These are phyloP conservation scores for Dioszegia aurantiaca DNA, from an alignment of 768 basidiomycete species.

Conservation along the genomic window DNA sequence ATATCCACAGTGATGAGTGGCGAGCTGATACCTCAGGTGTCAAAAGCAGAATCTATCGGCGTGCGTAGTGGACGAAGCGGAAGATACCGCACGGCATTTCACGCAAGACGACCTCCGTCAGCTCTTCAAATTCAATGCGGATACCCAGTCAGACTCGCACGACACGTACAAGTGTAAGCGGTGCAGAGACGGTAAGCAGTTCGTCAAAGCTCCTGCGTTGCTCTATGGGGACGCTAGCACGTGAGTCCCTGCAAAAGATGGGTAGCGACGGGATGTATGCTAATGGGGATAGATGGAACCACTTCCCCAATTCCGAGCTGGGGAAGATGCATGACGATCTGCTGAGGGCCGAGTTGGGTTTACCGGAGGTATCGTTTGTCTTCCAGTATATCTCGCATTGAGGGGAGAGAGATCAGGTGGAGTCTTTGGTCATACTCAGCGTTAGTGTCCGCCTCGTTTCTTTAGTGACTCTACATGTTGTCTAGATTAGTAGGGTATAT, in stretches of 20 bases:
- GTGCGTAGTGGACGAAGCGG: conserved; percentile 96
- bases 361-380: conserved; percentile 83
- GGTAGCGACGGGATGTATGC: neutral
- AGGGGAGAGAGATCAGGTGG: neutral
- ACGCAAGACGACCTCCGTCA: conserved; percentile 82
- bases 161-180: conserved; percentile 80
- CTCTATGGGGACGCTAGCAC: conserved; percentile 97
- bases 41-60: conserved; percentile 95
- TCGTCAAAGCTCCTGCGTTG: conserved; percentile 75
- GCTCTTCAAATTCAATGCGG: conserved; percentile 84
- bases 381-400: conserved; percentile 70
- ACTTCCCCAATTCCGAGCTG: conserved; percentile 84
- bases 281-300: conserved; percentile 76
- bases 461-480: too few species aligned
- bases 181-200: conserved; percentile 80
- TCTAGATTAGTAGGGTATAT: too few species aligned
- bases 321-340: conserved; percentile 93
- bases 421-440: neutral
- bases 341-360: conserved; percentile 79
- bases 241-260: conserved; percentile 69
- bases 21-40: conserved; percentile 31
- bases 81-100: conserved; percentile 93
- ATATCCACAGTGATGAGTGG: neutral
- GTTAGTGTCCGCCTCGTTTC: too few species aligned
- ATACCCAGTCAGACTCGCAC: conserved; percentile 86